Percentiles rank a stretch among this genome's conserved stretches.
Conservation (phyloP, 495 filamentous ascomycete species). For the Friedmanniomyces endolithicus region DNA sequence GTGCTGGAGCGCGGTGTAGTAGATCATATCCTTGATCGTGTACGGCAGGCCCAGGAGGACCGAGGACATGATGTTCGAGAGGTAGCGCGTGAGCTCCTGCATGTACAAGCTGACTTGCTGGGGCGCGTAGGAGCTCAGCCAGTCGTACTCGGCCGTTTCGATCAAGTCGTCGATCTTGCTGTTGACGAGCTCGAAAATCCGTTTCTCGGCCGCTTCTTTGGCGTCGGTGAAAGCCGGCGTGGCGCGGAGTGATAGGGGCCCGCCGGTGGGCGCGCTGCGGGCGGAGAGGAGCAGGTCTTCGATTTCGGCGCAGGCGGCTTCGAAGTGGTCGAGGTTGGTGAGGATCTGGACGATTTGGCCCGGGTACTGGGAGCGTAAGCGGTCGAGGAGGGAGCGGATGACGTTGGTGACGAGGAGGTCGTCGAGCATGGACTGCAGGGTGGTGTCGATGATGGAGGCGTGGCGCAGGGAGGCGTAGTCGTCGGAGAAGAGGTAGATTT, state of each 20-base stretch:
- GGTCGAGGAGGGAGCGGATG: slow-evolving; percentile 76
- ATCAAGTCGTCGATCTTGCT: slow-evolving; percentile 97
- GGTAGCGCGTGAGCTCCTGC: slow-evolving; percentile 78
- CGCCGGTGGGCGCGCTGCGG: slow-evolving; percentile 57
- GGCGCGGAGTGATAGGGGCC: slow-evolving; percentile 60
- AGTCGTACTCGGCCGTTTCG: slow-evolving; percentile 93
- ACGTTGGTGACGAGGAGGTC: slow-evolving; percentile 82
- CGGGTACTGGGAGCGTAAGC: slow-evolving; percentile 80
- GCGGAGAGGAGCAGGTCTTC: slow-evolving; percentile 72
- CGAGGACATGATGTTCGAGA: slow-evolving; percentile 94
- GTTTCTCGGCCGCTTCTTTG: slow-evolving; percentile 91
- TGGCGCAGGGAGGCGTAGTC: slow-evolving; percentile 82
- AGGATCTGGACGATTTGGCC: slow-evolving; percentile 97
- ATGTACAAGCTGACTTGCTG: slow-evolving; percentile 78
- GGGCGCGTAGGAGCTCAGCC: slow-evolving; percentile 35
- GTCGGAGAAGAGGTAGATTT: slow-evolving; percentile 91
- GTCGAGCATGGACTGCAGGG: slow-evolving; percentile 73
- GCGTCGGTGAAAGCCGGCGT: slow-evolving; percentile 76
- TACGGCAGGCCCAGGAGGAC: slow-evolving; percentile 80
- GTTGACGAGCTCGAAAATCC: slow-evolving; percentile 96
- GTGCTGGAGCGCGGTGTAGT: slow-evolving; percentile 90
- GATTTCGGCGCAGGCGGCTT: slow-evolving; percentile 76
- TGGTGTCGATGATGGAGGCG: slow-evolving; percentile 74
- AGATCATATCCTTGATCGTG: slow-evolving; percentile 93
- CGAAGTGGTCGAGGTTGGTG: slow-evolving; percentile 95